Conservation (phyloP, 1,284 basidiomycete genomes). For the Ustilago xerochloae region DNA sequence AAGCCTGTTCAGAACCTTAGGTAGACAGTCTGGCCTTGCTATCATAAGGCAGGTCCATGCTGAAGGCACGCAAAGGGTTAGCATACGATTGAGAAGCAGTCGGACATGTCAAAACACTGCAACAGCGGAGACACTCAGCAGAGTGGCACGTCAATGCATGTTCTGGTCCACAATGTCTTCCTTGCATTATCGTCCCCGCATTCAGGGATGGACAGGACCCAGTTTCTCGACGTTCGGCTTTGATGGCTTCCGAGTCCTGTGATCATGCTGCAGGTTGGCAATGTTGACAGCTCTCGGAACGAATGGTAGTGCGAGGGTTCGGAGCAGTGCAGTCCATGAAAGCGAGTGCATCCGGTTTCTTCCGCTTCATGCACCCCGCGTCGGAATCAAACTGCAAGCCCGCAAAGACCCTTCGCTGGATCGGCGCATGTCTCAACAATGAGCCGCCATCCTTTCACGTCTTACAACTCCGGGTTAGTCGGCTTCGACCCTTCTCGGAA, state of each 20-base stretch:
- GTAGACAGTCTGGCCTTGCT: too few species aligned
- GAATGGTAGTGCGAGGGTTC: not conserved
- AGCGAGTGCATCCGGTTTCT: conserved; percentile 24
- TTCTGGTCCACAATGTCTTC: not conserved
- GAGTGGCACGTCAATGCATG: not conserved
- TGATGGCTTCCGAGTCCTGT: conserved; percentile 15
- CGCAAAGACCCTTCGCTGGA: not conserved
- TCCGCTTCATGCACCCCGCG: conserved; percentile 39
- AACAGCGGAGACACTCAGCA: not conserved
- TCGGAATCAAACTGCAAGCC: conserved; percentile 4
- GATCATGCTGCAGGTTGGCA: not conserved
- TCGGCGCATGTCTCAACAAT: not conserved
- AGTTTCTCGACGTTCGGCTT: conserved; percentile 18
- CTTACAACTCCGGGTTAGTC: not conserved
- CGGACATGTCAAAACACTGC: not conserved
- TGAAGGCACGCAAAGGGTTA: too few species aligned
- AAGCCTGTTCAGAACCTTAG: too few species aligned
- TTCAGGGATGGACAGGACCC: conserved; percentile 4
- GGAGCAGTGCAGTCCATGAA: conserved; percentile 15
- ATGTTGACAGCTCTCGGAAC: not conserved
- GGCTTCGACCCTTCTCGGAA: not conserved
- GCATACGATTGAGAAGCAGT: too few species aligned
- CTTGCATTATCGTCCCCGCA: conserved; percentile 3
- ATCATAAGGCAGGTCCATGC: too few species aligned
- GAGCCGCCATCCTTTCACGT: conserved; percentile 19